Percentiles rank a stretch among this genome's conserved stretches.
phyloP scores from a whole-genome alignment of 441 rosid species.

The Erodium moschatum region DNA sequence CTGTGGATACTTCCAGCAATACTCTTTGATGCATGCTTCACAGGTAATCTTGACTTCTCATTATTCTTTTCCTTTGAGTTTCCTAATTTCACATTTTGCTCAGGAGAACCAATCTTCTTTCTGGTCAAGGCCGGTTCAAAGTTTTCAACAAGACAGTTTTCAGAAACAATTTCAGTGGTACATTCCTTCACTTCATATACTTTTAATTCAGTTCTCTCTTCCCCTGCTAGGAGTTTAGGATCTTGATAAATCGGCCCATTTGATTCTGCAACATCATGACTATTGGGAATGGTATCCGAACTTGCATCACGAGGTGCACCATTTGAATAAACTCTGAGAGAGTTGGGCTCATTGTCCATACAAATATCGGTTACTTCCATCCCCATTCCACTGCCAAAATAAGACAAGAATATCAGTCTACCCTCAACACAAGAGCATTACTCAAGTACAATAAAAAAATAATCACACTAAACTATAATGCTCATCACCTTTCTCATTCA shows the following conservation, averaged over 20 bases:
- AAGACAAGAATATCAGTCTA: neutral
- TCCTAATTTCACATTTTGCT: slow-evolving; percentile 25
- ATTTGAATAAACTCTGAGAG: slow-evolving; percentile 40
- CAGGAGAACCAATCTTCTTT: slow-evolving; percentile 9
- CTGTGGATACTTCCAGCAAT: slow-evolving; percentile 36
- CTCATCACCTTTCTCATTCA: neutral
- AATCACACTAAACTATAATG: neutral
- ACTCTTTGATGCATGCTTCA: slow-evolving; percentile 40
- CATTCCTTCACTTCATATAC: slow-evolving; percentile 84
- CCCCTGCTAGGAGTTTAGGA: slow-evolving; percentile 25
- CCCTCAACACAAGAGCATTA: neutral
- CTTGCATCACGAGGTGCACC: slow-evolving; percentile 36
- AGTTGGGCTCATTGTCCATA: slow-evolving; percentile 78
- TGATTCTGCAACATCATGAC: slow-evolving; percentile 30
- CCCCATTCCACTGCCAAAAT: slow-evolving; percentile 41
- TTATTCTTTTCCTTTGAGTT: slow-evolving; percentile 22
- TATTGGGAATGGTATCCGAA: neutral
- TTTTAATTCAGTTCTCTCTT: slow-evolving; percentile 50
- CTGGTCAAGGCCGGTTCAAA: neutral
- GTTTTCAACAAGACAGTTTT: slow-evolving; percentile 13
- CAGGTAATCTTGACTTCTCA: slow-evolving; percentile 30
- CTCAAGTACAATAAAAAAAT: neutral
- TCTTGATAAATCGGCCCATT: slow-evolving; percentile 30
- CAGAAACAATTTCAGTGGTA: slow-evolving; percentile 38
- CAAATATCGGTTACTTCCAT: slow-evolving; percentile 58